Percentiles rank a stretch among this genome's conserved stretches.
Conservation (phyloP, 2,329 filamentous ascomycete genomes). For the Metarhizium brunneum region DNA sequence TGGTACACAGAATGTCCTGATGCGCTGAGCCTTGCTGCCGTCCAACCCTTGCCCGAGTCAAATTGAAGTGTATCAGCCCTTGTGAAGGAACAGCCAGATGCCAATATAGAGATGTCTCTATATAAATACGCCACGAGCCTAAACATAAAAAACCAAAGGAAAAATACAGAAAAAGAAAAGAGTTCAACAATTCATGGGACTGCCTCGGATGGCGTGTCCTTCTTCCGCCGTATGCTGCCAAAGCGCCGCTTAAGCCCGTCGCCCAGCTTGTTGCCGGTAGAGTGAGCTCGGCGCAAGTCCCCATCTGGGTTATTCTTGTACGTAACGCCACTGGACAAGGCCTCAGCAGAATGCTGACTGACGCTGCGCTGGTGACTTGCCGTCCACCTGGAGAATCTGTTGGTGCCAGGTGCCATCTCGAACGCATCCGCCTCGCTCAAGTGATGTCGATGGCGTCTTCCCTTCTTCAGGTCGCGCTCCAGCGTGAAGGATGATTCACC, state of each 20-base stretch:
- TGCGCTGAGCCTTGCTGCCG: not conserved
- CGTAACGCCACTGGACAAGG: conserved; percentile 12
- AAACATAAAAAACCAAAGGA: not conserved
- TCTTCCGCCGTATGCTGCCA: conserved; percentile 41
- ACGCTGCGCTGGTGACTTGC: conserved; percentile 33
- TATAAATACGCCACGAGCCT: too few relatives aligned
- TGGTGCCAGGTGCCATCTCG: conserved; percentile 37
- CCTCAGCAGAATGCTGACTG: conserved; percentile 25
- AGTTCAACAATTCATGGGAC: not conserved
- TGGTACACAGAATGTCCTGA: not conserved
- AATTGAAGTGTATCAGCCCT: too few relatives aligned
- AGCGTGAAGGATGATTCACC: conserved; percentile 66
- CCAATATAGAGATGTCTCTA: too few relatives aligned
- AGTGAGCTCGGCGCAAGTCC: conserved; percentile 28
- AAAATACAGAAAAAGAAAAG: not conserved
- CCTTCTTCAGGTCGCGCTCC: conserved; percentile 57
- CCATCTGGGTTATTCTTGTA: conserved; percentile 13
- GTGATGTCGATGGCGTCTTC: conserved; percentile 28
- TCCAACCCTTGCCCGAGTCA: not conserved
- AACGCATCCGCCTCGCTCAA: conserved; percentile 27
- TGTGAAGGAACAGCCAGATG: too few relatives aligned
- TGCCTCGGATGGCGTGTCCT: conserved; percentile 13
- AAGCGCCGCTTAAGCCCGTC: conserved; percentile 45
- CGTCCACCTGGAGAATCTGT: conserved; percentile 7
- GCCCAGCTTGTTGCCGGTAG: conserved; percentile 33